Evolutionary conservation across 73 alveolate species (phyloP).

Genomic region (Durusdinium trenchii): DNA sequence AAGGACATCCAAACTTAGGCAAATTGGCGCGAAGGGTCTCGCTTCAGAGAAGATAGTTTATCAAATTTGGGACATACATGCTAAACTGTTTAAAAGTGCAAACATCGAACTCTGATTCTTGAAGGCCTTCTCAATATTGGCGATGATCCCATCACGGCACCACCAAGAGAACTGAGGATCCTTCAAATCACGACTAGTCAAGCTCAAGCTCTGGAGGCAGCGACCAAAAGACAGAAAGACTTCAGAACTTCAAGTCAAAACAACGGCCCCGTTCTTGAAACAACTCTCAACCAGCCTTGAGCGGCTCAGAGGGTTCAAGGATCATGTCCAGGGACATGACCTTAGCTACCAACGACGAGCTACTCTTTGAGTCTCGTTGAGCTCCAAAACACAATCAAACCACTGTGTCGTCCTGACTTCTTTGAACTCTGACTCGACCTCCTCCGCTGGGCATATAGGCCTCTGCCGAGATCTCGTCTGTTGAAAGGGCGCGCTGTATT

Average conservation of each 20-base stretch:
- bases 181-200: not conserved
- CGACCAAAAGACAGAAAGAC: not conserved
- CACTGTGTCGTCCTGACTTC: not conserved
- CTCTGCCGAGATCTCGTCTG: not conserved
- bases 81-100: not conserved
- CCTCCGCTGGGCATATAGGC: slow-evolving; percentile 89
- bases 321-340: slow-evolving; percentile 85
- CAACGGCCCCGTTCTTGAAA: not conserved
- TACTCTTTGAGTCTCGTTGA: not conserved
- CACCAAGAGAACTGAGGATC: slow-evolving; percentile 96
- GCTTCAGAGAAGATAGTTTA: too few relatives aligned
- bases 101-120: not conserved
- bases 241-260: not conserved
- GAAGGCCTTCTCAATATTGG: slow-evolving; percentile 87
- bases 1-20: slow-evolving; percentile 82
- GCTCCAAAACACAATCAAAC: not conserved
- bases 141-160: slow-evolving; percentile 97
- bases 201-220: not conserved
- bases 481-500: not conserved
- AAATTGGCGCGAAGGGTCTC: too few relatives aligned
- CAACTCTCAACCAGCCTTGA: not conserved
- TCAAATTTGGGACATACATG: too few relatives aligned
- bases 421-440: slow-evolving; percentile 81
- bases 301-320: slow-evolving; percentile 88
- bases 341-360: not conserved